Conservation (phyloP, 2,329 filamentous ascomycete genomes). For the Pseudogymnoascus pannorum region DNA sequence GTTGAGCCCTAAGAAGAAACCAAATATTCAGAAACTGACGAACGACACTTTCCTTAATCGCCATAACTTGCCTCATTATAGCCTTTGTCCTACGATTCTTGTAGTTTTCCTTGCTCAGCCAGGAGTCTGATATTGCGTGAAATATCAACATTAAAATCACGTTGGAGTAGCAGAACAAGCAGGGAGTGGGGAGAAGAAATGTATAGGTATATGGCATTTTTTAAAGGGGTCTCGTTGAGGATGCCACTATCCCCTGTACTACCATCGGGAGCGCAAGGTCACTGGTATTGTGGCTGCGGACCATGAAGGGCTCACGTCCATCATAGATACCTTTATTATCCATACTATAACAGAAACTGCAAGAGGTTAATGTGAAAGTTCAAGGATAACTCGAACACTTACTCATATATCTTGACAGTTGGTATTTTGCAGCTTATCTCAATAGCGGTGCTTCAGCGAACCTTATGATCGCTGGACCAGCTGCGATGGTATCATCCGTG, state of each 20-base stretch:
- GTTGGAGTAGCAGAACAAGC: background rate
- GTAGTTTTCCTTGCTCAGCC: background rate
- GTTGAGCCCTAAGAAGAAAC: too few species aligned
- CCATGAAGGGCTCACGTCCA: background rate
- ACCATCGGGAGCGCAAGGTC: background rate
- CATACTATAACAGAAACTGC: background rate
- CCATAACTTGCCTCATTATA: too few species aligned
- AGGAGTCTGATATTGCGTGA: background rate
- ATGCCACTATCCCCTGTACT: background rate
- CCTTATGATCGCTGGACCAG: constrained; percentile 29
- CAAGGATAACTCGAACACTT: background rate
- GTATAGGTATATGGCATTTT: background rate
- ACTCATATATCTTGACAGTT: background rate
- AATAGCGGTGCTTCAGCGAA: background rate
- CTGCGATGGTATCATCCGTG: constrained; percentile 31
- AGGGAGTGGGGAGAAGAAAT: background rate
- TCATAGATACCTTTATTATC: background rate
- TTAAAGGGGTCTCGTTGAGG: background rate
- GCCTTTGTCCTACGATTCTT: background rate
- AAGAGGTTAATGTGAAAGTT: background rate
- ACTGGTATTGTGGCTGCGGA: background rate
- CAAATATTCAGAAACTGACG: too few species aligned
- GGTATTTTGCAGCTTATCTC: background rate
- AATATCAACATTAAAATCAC: background rate
- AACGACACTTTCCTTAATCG: too few species aligned